Base-by-base conservation (phyloP, 2,329 filamentous ascomycete species). In the Lasiodiplodia theobromae region DNA sequence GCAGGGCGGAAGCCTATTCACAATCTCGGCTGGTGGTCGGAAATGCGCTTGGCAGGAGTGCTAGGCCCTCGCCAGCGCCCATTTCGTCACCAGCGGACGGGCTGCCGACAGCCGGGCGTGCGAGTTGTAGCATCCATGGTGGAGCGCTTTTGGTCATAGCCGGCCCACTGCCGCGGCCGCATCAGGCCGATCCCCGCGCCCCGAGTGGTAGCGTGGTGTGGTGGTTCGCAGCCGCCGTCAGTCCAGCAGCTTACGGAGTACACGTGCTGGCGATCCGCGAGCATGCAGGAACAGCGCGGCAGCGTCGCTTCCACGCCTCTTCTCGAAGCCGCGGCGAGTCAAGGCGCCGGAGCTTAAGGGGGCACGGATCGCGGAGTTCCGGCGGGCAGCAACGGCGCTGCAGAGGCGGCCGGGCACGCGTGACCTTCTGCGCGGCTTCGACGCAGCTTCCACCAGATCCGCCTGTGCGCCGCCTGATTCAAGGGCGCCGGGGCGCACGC, bases 371-470 rank as follows among this genome's bases (percentile, higher is more conserved):
- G 58, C 49, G 38, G 28, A 47, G 49, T n/a, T 53, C 58, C 62
- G 38, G 28, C 66, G 34, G 68, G 34, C 52, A 47, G 44, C 44
- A 67, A 64, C 57, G 62, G 67, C 31, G 60, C 60, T 64, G 60
- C 68, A 69, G 54, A 56, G 52, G 67, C 68, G 69, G 69, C 71
- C 66, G 70, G 69, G 44, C 69, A 65, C 64, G 56, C 66, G 63
- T 65, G 69, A 64, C 68, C 70, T 73, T 73, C 72, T 64, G 37
- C 47, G 67, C 67, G 37, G 49, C 57, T 62, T 62, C 57, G 44
- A 63, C 68, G 69, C 70, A 71, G 73, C 74, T 77, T 77, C 76
- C 71, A 73, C 71, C 72, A 76, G 75, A 78, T 78, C 76, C 71
- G 77, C 77, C 77, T 72, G 77, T 79, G 77, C 77, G 70, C 69